Base-by-base conservation (phyloP, 148 eudicot species). In the Chenopodium album region DNA sequence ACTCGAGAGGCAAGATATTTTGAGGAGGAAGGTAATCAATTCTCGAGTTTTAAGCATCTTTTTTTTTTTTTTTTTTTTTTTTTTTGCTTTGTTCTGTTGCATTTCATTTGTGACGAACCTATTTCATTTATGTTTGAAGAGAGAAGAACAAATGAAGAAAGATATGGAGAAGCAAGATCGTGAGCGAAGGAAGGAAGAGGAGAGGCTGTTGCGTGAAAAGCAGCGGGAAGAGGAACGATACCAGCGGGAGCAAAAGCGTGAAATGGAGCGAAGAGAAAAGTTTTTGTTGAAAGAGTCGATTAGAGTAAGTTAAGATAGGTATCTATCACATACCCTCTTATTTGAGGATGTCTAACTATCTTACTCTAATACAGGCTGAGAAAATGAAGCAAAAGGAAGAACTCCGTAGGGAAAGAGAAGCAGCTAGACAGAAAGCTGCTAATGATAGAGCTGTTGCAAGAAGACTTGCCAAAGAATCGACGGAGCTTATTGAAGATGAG, bases 111-210 rank as follows among this genome's bases (percentile, higher is more conserved):
- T 77, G 31, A 70, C 63, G 85, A 48, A 78, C 84, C 44, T 34
- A 50, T 47, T 47, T 11, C 50, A 17, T 86, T 16, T 83, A 46
- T 85, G 62, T 76, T 74, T 86, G 11, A 77, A 95, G 98, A 92
- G 94, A 88, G 99, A 95, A 85, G 98, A 93, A 73, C 94, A 93
- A 88, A 92, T 93, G 91, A 91, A 80, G 85, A 95, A 92, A 85
- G 99, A 95, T 82, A 91, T 93, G 97, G 99, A 95, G 87, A 92
- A 94, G 85, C 97, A 88, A 78, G 98, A 95, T 12, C 93, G 97
- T 26, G 98, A 95, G 81, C 88, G 98, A 72, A 88, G 91, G 75
- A 93, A 89, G 86, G 99, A 95, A 87, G 98, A 95, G 81, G 99
- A 95, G 80, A 90, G 97, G 82, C 79, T 93, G 84, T 60, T 91